These are phyloP conservation scores for Diplocarpon mali DNA, from an alignment of 2,329 filamentous ascomycete genomes.

Conservation along the genomic window DNA sequence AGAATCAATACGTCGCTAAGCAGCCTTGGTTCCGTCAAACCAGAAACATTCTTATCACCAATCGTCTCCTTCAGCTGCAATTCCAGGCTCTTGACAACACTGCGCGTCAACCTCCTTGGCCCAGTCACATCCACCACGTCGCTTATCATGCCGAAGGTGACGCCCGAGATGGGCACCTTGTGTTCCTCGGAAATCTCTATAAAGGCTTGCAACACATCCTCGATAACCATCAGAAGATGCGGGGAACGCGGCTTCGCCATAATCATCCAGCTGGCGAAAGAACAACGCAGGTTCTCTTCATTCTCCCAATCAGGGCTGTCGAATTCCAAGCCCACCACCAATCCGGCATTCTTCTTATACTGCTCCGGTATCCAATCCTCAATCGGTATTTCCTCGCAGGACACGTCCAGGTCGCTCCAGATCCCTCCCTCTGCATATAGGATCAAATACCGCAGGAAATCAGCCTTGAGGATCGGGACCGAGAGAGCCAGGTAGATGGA, in stretches of 20 bases:
- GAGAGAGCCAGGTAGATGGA: conserved; percentile 27
- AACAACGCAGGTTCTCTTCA: conserved; percentile 17
- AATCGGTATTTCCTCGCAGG: conserved; percentile 27
- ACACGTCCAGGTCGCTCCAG: conserved; percentile 33
- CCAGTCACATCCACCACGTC: conserved; percentile 27
- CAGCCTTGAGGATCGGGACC: conserved; percentile 31
- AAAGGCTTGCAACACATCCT: conserved; percentile 23
- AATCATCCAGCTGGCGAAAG: conserved; percentile 27
- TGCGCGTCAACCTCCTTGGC: conserved; percentile 21
- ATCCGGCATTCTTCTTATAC: conserved; percentile 21
- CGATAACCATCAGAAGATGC: conserved; percentile 23
- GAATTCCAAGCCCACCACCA: conserved; percentile 28
- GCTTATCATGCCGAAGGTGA: conserved; percentile 19
- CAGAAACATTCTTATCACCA: conserved; percentile 14
- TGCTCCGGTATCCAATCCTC: conserved; percentile 29
- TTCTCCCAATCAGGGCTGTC: conserved; percentile 25
- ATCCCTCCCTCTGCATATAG: conserved; percentile 31
- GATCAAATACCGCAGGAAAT: conserved; percentile 34
- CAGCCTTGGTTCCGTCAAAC: conserved; percentile 22
- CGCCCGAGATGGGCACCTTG: conserved; percentile 11
- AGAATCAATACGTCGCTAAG: conserved; percentile 23
- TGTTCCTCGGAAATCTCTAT: conserved; percentile 10
- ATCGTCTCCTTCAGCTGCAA: conserved; percentile 12
- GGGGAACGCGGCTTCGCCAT: conserved; percentile 21
- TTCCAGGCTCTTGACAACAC: conserved; percentile 23